Evolutionary conservation across 1,284 basidiomycete genomes (phyloP).

Genomic region (Ganoderma boninense): DNA sequence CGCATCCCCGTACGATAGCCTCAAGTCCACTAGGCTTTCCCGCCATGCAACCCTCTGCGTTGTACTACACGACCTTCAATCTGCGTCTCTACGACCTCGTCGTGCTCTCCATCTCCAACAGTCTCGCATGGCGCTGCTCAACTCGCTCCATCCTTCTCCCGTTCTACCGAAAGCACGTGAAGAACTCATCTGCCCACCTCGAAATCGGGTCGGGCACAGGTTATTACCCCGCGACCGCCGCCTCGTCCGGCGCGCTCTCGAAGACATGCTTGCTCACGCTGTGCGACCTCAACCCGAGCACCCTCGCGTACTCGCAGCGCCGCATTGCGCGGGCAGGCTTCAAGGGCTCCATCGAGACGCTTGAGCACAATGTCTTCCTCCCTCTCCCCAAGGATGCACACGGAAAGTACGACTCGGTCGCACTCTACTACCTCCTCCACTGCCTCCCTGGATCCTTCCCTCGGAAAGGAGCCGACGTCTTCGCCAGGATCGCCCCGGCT

Average conservation of each 20-base stretch:
- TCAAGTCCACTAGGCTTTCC: too few relatives aligned
- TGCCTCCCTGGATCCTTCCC: constrained; percentile 36
- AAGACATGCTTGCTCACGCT: constrained; percentile 32
- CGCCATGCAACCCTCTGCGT: constrained; percentile 30
- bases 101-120: constrained; percentile 34
- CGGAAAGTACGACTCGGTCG: constrained; percentile 34
- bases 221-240: constrained; percentile 33
- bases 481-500: constrained; percentile 23
- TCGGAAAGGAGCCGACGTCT: constrained; percentile 29
- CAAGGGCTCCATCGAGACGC: constrained; percentile 27
- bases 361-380: constrained; percentile 32
- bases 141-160: constrained; percentile 32
- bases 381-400: constrained; percentile 25
- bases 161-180: constrained; percentile 33
- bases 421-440: constrained; percentile 38
- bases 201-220: constrained; percentile 38
- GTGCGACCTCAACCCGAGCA: constrained; percentile 35
- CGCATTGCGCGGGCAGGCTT: constrained; percentile 31
- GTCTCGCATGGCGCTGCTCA: constrained; percentile 35
- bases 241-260: constrained; percentile 12
- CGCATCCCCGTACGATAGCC: too few relatives aligned
- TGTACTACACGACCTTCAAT: constrained; percentile 22
- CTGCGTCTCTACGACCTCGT: constrained; percentile 36
- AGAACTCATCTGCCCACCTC: constrained; percentile 32
- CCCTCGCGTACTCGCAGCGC: constrained; percentile 25